Evolutionary conservation across 2,329 filamentous ascomycete genomes (phyloP).

Genomic region (Acrocalymma vagum): DNA sequence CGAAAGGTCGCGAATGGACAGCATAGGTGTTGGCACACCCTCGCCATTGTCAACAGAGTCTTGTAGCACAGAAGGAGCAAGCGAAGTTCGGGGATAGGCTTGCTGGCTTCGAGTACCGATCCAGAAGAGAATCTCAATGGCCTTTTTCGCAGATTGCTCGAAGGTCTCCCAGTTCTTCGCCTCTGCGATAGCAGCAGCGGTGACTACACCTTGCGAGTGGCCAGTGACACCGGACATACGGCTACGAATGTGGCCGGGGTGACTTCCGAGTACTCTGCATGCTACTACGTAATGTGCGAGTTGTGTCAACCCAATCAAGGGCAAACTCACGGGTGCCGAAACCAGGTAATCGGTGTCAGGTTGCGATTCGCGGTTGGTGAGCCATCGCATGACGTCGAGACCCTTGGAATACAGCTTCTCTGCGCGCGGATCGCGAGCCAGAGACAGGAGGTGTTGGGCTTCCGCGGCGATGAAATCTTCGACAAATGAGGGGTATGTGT

Average conservation of each 20-base stretch:
- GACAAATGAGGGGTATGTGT: constrained; percentile 89
- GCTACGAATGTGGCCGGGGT: constrained; percentile 87
- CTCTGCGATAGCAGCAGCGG: constrained; percentile 89
- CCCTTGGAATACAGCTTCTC: constrained; percentile 98
- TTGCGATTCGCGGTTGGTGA: constrained; percentile 86
- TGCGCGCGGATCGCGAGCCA: constrained; percentile 83
- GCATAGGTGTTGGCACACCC: constrained; percentile 95
- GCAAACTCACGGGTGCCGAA: constrained; percentile 75
- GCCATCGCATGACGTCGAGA: constrained; percentile 93
- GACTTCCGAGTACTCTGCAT: constrained; percentile 87
- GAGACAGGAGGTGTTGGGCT: constrained; percentile 84
- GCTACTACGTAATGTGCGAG: constrained; percentile 95
- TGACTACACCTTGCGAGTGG: constrained; percentile 95
- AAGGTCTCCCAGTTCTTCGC: constrained; percentile 95
- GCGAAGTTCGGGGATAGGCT: constrained; percentile 92
- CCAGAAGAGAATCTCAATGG: constrained; percentile 96
- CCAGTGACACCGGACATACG: constrained; percentile 88
- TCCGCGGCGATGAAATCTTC: constrained; percentile 83
- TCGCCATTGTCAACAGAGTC: constrained; percentile 95
- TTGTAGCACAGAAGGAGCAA: constrained; percentile 88
- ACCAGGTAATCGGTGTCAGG: constrained; percentile 84
- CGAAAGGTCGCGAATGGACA: constrained; percentile 94
- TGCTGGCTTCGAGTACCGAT: constrained; percentile 97
- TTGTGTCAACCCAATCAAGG: constrained; percentile 94
- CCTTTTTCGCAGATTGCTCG: constrained; percentile 77